Evolutionary conservation across 108 stramenopile species (phyloP).

Genomic region (Parietichytrium sp.): DNA sequence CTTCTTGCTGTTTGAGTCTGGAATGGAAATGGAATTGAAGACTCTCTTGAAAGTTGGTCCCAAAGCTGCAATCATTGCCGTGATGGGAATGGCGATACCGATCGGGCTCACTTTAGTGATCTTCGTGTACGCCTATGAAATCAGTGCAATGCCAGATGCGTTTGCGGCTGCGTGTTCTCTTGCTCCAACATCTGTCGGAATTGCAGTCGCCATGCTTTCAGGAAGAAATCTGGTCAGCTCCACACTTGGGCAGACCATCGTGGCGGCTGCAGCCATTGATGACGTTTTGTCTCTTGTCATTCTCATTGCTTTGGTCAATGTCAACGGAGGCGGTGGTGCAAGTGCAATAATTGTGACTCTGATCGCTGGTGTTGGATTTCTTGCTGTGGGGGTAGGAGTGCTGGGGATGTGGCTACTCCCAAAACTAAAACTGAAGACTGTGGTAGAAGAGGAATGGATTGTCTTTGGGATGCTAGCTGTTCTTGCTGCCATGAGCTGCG

Average conservation of each 20-base stretch:
- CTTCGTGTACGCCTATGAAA: not conserved
- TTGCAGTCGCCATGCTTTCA: not conserved
- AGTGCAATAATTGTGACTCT: not conserved
- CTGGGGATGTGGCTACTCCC: too few species aligned
- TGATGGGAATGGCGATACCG: not conserved
- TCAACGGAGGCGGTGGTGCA: not conserved
- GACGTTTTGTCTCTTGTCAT: constrained; percentile 11
- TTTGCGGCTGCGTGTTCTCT: not conserved
- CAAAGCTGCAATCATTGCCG: not conserved
- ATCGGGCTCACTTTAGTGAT: constrained; percentile 15
- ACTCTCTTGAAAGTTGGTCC: not conserved
- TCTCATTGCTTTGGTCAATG: not conserved
- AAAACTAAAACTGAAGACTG: too few species aligned
- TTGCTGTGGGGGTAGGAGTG: not conserved
- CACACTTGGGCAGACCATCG: constrained; percentile 9
- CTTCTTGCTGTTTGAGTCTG: not conserved
- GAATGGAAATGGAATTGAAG: constrained; percentile 9
- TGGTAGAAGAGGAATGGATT: not conserved
- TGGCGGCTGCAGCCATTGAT: constrained; percentile 12
- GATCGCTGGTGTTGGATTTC: not conserved
- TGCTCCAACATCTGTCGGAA: not conserved
- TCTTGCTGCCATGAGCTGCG: not conserved
- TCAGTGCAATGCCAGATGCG: constrained; percentile 8
- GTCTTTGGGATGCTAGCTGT: not conserved
- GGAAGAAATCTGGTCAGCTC: constrained; percentile 8